phyloP scores from a whole-genome alignment of 225 moss, liverwort and hornwort genomes.

The Asterella californica region DNA sequence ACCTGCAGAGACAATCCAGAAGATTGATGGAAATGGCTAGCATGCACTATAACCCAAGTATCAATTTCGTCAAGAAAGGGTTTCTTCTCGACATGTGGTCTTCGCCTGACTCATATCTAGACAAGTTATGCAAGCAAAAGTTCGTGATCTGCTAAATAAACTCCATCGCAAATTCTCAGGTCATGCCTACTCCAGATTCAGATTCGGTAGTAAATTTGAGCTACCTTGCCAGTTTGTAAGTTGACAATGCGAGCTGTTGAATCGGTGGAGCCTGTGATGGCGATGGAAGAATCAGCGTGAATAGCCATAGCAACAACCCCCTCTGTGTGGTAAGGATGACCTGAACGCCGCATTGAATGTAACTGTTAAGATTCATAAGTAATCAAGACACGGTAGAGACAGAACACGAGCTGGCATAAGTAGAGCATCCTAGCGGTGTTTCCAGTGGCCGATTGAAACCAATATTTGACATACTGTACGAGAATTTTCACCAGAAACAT shows the following conservation, averaged over 20 bases:
- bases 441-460: background rate
- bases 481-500: background rate
- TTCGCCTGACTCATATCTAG: background rate
- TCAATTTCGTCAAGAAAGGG: background rate
- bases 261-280: slow-evolving; percentile 80
- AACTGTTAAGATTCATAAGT: background rate
- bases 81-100: background rate
- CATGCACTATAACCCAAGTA: background rate
- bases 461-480: background rate
- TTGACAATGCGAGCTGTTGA: slow-evolving; percentile 74
- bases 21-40: background rate
- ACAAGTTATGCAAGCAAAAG: background rate
- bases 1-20: slow-evolving; percentile 48
- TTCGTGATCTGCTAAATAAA: background rate
- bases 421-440: too few species aligned
- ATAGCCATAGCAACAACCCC: slow-evolving; percentile 74
- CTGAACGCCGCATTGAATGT: slow-evolving; percentile 27
- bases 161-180: background rate
- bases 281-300: slow-evolving; percentile 64
- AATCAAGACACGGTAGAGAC: background rate
- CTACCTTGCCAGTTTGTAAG: slow-evolving; percentile 86
- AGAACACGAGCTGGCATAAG: too few species aligned
- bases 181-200: background rate
- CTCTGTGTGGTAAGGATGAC: slow-evolving; percentile 81
- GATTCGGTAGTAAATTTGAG: background rate